Conservation (phyloP, 2,329 filamentous ascomycete genomes). For the Nemania sp. region DNA sequence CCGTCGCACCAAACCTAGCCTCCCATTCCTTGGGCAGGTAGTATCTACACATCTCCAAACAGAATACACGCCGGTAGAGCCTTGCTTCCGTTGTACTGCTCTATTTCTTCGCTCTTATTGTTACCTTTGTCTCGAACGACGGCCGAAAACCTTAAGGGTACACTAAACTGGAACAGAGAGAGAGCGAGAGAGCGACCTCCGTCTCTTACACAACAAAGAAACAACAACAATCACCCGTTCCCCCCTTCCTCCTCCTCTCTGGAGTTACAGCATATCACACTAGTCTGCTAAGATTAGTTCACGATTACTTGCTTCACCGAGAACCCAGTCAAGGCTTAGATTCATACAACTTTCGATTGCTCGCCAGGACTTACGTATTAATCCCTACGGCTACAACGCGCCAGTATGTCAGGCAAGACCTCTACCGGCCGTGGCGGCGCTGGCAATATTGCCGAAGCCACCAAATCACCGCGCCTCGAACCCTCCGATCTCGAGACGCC, state of each 20-base stretch:
- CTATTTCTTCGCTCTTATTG: not conserved
- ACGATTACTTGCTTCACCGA: not conserved
- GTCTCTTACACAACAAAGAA: not conserved
- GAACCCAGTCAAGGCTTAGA: not conserved
- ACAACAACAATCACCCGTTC: conserved; percentile 5
- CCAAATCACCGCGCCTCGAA: conserved; percentile 60
- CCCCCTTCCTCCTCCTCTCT: not conserved
- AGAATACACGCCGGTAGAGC: not conserved
- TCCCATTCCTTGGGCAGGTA: not conserved
- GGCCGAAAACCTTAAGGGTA: too few species aligned
- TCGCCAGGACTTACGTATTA: not conserved
- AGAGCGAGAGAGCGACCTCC: not conserved
- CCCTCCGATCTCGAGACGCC: conserved; percentile 82
- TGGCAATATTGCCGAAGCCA: conserved; percentile 74
- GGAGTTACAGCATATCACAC: not conserved
- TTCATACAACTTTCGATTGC: not conserved
- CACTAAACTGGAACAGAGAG: not conserved
- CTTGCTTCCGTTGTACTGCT: not conserved
- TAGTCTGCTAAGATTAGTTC: not conserved
- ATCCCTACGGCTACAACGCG: not conserved
- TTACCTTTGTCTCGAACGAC: not conserved
- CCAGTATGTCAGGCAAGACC: conserved; percentile 56
- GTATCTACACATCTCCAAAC: too few species aligned
- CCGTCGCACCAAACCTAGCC: not conserved
- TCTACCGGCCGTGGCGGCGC: conserved; percentile 84